These are phyloP conservation scores for Didymella arachidicola DNA, from an alignment of 2,329 filamentous ascomycete species.

Conservation along the genomic window DNA sequence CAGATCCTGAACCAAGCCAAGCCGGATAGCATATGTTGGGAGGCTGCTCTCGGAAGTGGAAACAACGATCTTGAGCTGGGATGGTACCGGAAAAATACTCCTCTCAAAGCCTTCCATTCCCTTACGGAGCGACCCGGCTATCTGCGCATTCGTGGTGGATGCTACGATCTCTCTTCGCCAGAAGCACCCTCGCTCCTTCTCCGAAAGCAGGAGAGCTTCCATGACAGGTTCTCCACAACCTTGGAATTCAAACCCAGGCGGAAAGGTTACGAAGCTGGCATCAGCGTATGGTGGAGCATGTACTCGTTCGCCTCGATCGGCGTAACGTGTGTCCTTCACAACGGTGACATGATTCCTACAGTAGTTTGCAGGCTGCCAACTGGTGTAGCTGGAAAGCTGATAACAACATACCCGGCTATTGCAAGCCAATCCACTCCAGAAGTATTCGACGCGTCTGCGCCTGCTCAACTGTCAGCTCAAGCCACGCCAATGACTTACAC, in stretches of 20 bases:
- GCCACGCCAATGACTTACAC: constrained; percentile 16
- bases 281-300: constrained; percentile 64
- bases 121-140: constrained; percentile 55
- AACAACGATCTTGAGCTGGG: constrained; percentile 42
- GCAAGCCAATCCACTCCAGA: constrained; percentile 37
- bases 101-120: constrained; percentile 57
- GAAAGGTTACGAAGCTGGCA: constrained; percentile 60
- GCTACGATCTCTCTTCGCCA: constrained; percentile 61
- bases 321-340: constrained; percentile 28
- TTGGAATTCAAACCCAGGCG: constrained; percentile 58
- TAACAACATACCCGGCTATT: constrained; percentile 22
- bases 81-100: constrained; percentile 58
- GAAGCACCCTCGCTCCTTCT: constrained; percentile 62
- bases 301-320: constrained; percentile 56
- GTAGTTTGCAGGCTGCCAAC: constrained; percentile 24
- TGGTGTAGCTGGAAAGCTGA: constrained; percentile 32
- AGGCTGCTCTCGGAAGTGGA: constrained; percentile 46
- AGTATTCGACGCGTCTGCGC: constrained; percentile 1
- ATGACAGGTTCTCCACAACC: constrained; percentile 54
- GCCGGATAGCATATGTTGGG: constrained; percentile 10
- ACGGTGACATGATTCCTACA: constrained; percentile 1
- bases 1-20: constrained; percentile 3
- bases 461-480: constrained; percentile 8
- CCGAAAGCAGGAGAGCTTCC: constrained; percentile 61
- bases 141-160: constrained; percentile 61